Conservation (phyloP, 2,329 filamentous ascomycete genomes). For the Cladophialophora chaetospira region DNA sequence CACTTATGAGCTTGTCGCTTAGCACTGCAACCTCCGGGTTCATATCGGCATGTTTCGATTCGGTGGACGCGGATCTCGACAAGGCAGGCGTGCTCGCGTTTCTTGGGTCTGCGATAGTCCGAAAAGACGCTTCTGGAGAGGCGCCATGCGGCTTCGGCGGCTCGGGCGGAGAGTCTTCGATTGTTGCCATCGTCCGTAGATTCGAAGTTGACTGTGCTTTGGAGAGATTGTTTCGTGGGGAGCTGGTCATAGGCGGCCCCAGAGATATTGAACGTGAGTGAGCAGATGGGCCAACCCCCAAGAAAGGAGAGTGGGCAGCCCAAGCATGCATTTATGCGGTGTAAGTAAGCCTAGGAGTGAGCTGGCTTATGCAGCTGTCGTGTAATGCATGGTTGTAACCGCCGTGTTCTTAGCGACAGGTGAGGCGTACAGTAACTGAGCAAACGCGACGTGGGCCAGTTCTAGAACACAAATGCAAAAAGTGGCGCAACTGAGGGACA, state of each 20-base stretch:
- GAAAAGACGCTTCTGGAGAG: conserved; percentile 42
- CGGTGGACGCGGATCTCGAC: conserved; percentile 39
- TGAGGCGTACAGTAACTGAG: conserved; percentile 1
- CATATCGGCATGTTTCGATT: conserved; percentile 58
- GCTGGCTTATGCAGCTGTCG: conserved; percentile 21
- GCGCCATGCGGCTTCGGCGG: conserved; percentile 38
- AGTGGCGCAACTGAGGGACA: neutral
- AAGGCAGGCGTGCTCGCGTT: conserved; percentile 41
- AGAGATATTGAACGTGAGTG: conserved; percentile 30
- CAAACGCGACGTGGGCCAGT: neutral
- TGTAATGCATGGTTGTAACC: conserved; percentile 23
- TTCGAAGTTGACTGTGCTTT: conserved; percentile 50
- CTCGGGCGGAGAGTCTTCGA: conserved; percentile 33
- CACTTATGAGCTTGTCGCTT: conserved; percentile 94
- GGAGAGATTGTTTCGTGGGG: conserved; percentile 35
- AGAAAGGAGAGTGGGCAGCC: conserved; percentile 27
- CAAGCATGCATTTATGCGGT: conserved; percentile 22
- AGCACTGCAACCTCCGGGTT: conserved; percentile 81
- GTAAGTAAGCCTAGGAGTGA: neutral
- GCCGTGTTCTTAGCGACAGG: conserved; percentile 2
- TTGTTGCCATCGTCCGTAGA: conserved; percentile 40
- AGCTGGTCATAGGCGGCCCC: conserved; percentile 18
- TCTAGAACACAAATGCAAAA: no score
- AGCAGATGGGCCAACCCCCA: conserved; percentile 22
- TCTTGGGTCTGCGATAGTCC: conserved; percentile 50